Conservation (phyloP, 768 basidiomycete genomes). For the Mycena floridula region DNA sequence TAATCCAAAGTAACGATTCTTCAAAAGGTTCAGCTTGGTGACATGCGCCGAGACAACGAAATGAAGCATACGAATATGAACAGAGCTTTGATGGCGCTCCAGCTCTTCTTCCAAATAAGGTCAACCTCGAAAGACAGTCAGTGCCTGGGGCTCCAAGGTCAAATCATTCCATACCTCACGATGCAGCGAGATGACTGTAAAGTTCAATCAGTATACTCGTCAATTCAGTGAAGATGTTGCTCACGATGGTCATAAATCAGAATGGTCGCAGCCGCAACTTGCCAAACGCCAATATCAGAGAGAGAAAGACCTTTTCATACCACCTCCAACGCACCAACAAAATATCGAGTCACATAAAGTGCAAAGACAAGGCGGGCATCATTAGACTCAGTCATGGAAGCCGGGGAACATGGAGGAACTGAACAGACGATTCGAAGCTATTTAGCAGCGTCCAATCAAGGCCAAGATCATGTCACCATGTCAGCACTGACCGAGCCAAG, state of each 20-base stretch:
- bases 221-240: background rate
- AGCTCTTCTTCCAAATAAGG: constrained; percentile 16
- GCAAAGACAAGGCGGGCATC: too few relatives aligned
- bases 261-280: constrained; percentile 5
- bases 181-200: constrained; percentile 4
- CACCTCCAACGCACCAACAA: too few relatives aligned
- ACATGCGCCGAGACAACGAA: background rate
- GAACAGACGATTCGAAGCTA: too few relatives aligned
- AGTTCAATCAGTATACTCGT: background rate
- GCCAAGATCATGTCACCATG: too few relatives aligned
- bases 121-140: background rate
- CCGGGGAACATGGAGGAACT: too few relatives aligned
- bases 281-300: too few relatives aligned
- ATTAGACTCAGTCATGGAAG: too few relatives aligned
- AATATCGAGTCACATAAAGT: background rate
- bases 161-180: constrained; percentile 4
- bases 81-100: constrained; percentile 21
- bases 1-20: constrained; percentile 24
- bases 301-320: too few relatives aligned
- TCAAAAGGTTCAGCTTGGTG: background rate
- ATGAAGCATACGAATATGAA: constrained; percentile 19
- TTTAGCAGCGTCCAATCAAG: too few relatives aligned
- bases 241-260: constrained; percentile 8
- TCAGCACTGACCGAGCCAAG: too few relatives aligned
- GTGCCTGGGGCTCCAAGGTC: background rate